Conservation (phyloP, 1,284 basidiomycete genomes). For the Cryptococcus deneoformans region DNA sequence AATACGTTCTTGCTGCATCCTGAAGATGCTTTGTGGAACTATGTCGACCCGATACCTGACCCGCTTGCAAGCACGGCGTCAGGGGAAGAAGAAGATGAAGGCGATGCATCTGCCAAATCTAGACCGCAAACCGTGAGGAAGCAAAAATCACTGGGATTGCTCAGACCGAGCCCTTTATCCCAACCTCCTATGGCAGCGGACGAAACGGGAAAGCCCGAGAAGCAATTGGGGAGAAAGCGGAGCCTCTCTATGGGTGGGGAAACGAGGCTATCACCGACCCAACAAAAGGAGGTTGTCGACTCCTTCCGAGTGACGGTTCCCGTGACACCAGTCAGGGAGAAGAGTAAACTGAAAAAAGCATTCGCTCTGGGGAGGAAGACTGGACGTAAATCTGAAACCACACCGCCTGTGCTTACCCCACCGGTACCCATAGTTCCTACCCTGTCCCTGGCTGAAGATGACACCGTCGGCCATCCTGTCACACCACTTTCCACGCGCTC, state of each 20-base stretch:
- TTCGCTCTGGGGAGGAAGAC: slow-evolving; percentile 12
- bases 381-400: background rate
- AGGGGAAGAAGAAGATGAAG: slow-evolving; percentile 2
- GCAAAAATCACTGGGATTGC: slow-evolving; percentile 5
- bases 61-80: background rate
- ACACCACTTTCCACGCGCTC: slow-evolving; percentile 29
- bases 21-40: slow-evolving; percentile 34
- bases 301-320: slow-evolving; percentile 3
- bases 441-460: slow-evolving; percentile 2
- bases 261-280: slow-evolving; percentile 1
- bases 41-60: slow-evolving; percentile 25
- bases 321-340: slow-evolving; percentile 7
- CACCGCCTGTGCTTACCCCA: background rate
- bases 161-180: slow-evolving; percentile 20
- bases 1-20: slow-evolving; percentile 42
- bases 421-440: background rate
- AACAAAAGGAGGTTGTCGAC: slow-evolving; percentile 4
- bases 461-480: slow-evolving; percentile 1
- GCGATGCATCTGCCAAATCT: background rate
- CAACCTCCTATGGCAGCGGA: slow-evolving; percentile 24
- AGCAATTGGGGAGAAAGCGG: background rate
- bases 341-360: slow-evolving; percentile 12
- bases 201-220: slow-evolving; percentile 6
- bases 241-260: slow-evolving; percentile 7
- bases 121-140: background rate